Evolutionary conservation across 495 filamentous ascomycete species (phyloP), one percentile per base, ranked within the genome.

Genomic region (Penicillium cataractarum): DNA sequence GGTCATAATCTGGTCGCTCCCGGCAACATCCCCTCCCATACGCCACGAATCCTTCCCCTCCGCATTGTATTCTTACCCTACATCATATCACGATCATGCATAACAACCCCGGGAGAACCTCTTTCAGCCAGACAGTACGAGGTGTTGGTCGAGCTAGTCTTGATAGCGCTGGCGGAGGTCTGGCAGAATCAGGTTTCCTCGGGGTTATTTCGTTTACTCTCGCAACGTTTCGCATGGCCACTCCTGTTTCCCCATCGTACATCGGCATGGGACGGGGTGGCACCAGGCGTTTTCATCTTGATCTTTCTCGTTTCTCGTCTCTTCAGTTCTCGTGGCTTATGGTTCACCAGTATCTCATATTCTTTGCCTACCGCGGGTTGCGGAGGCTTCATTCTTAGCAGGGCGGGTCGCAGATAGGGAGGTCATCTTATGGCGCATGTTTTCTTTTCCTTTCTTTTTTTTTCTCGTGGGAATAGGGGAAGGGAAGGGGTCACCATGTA

Each of bases 341-440:
- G 35, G 53, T 32, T 40, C 48, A 31, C 52, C 29, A 33, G 26
- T 19, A 19, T 31, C 9, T 24, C 22, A 32, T 57, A 26, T 21
- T 42, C 29, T 8, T 57, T 32, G 33, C 37, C 19, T 46, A 48
- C 35, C 35, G 6, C 13, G 22, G 22, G 33, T 56, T 29, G 37
- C 22, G 24, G 24, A 29, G 48, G 35, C 49, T n/a, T 33, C 49
- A 53, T 42, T 44, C 35, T 52, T 31, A 54, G 33, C 50, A 40
- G 40, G 22, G 33, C 21, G 37, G 46, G n/a, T 33, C 35, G 35
- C 29, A 15, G 40, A 22, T 49, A 19, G n/a, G 32, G 58, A 40
- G 51, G 56, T 66, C 63, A 65, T 65, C 15, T 58, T 54, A 64
- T 42, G 61, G 56, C 61, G 61, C 61, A 55, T 54, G 15, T 22